A percentile compares a stretch with the other conserved stretches of the same genome.
Conservation (phyloP, 2,329 filamentous ascomycete genomes). For the Fusarium azukiicola region DNA sequence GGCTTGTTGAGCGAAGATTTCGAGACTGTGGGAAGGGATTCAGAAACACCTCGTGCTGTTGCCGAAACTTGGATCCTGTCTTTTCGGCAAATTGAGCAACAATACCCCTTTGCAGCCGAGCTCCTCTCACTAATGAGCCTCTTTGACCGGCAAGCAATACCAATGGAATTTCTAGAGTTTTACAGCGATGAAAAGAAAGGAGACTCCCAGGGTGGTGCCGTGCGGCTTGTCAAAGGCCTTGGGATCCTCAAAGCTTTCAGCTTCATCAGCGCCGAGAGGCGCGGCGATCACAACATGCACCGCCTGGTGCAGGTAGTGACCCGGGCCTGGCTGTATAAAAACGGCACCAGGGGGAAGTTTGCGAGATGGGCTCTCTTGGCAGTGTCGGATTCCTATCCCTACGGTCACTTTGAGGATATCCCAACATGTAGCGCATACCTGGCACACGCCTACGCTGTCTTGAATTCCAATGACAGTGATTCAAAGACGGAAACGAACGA, state of each 20-base stretch:
- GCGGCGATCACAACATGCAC: slow-evolving; percentile 55
- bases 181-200: no score
- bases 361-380: slow-evolving; percentile 44
- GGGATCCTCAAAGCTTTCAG: slow-evolving; percentile 56
- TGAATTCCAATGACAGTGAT: no score
- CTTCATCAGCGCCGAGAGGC: slow-evolving; percentile 48
- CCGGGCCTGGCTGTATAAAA: slow-evolving; percentile 48
- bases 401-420: no score
- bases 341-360: slow-evolving; percentile 28
- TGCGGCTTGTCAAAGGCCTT: slow-evolving; percentile 8
- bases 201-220: no score
- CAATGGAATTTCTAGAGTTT: slow-evolving; percentile 43
- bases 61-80: slow-evolving; percentile 60
- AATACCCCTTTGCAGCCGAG: slow-evolving; percentile 50
- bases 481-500: no score
- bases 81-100: slow-evolving; percentile 58
- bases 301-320: slow-evolving; percentile 61
- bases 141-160: slow-evolving; percentile 57
- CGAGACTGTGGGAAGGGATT: slow-evolving; percentile 56
- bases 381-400: slow-evolving; percentile 50
- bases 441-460: no score
- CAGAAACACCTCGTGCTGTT: slow-evolving; percentile 52
- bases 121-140: slow-evolving; percentile 60
- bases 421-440: no score
- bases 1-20: slow-evolving; percentile 52